Base-by-base conservation (phyloP, 2,329 filamentous ascomycete genomes). In the Penicillium sp. region DNA sequence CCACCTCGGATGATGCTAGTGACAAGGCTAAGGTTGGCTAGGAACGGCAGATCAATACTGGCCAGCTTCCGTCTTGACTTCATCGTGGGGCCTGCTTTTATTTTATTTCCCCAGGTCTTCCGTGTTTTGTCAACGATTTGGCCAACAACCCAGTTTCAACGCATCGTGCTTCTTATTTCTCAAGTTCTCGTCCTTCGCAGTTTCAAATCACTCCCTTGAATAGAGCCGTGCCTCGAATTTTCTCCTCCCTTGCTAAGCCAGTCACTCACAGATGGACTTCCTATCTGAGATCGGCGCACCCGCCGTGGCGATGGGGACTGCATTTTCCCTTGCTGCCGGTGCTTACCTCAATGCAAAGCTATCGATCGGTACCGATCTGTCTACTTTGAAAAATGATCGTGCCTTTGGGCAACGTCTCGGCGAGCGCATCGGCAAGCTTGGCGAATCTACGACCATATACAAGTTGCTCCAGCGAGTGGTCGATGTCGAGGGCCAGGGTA, bases 341-440 rank as follows among this genome's bases (percentile, higher is more conserved):
- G 73, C 72, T 16, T 79, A 79, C 56, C 55, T 79, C 11, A 77
- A 79, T 64, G 77, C 76, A 5, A 78, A 74, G 54, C 67, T 76
- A 29, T 66, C 68, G 1, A 67, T 80, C 34, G 71, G 70, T 2
- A 72, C 69, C 3, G 77, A 80, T 61, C 36, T 80, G 4, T 54
- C 66, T 8, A 55, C 68, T 2, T 62, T 79, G 4, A 63, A 58
- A 33, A 56, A 70, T 52, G 72, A 77, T 37, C 63, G 67, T 23
- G 63, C 66, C 10, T 74, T 67, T 54, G 57, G 48, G 1, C 69
- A 70, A 45, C 69, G 74, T 13, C 53, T 79, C 21, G 63, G 54
- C 1, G 61, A 71, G 55, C 73, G 70, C 9, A 71, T 78, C 21
- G 63, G 62, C 10, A 61, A 71, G 23, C 58, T 78, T 1, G 76